Evolutionary conservation across 768 basidiomycete species (phyloP), one percentile per base, ranked within the genome.

Genomic region (Harrya chromipes): DNA sequence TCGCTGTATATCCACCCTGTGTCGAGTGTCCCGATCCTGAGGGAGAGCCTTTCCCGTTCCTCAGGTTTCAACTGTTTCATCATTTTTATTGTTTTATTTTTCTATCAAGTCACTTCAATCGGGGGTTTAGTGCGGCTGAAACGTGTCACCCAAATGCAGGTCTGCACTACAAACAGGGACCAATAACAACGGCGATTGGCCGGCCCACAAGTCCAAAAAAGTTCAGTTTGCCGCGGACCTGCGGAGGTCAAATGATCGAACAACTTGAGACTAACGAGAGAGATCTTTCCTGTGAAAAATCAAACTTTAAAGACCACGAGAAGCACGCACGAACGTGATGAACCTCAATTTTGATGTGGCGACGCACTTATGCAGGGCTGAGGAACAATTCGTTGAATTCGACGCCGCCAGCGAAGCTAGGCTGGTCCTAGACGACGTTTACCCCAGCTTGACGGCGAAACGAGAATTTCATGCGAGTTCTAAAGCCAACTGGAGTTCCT

Each of bases 61-160:
- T 46, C 52, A 17, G 61, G 56, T 58, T 56, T 59, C 54, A 53
- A 47, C 26, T 26, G 54, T 56, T 54, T 61, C 62, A 56, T 37
- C 39, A 33, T 33, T 33, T 27, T 33, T 33, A 16, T 33, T 29
- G 29, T 29, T 29, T 29, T 29, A 23, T 49, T 31, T 47, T 47
- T 27, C 40, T 52, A 45, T 56, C 54, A 14, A 43, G 24, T 42
- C 40, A 31, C 19, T 40, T 43, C 49, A 20, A 53, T 58, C 52
- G 40, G 59, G n/a, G 53, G 45, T 40, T 52, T 61, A 53, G 43
- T 59, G 57, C 57, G 62, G 57, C 35, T 59, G 53, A 65, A 67
- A 55, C 63, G 51, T 53, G 55, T 62, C 50, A 16, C 33, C 53
- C 53, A 40, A 33, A 36, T 35, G 49, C 21, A 50, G 54, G 23